Conservation (phyloP, 2,329 filamentous ascomycete species). For the Myriosclerotinia duriaeana region DNA sequence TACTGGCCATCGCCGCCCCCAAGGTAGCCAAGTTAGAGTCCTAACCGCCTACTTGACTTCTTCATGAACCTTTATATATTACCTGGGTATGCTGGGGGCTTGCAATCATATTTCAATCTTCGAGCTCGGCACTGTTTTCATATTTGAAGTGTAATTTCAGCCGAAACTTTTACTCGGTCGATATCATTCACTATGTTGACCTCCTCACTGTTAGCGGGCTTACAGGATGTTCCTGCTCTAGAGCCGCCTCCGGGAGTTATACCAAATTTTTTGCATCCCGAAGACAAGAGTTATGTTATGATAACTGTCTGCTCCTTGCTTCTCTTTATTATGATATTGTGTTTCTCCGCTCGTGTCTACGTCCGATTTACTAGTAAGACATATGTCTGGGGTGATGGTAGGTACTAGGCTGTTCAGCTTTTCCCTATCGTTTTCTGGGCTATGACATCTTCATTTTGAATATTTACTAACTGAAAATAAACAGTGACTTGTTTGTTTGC, state of each 20-base stretch:
- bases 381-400: not conserved
- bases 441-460: not conserved
- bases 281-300: not conserved
- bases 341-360: not conserved
- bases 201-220: not conserved
- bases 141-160: not conserved
- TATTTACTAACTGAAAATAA: not conserved
- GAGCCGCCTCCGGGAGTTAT: not conserved
- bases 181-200: not conserved
- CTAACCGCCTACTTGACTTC: not conserved
- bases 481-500: not conserved
- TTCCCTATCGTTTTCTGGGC: not conserved
- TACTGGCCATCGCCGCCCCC: not conserved
- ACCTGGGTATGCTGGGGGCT: not conserved
- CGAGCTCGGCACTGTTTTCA: not conserved
- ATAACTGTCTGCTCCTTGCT: not conserved
- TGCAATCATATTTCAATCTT: not conserved
- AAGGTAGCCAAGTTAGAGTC: not conserved
- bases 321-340: not conserved
- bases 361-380: not conserved
- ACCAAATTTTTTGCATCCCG: not conserved
- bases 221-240: not conserved
- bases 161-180: not conserved
- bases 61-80: not conserved
- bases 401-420: no score